phyloP scores from a whole-genome alignment of 306 rosid species.

The Prunus davidiana region DNA sequence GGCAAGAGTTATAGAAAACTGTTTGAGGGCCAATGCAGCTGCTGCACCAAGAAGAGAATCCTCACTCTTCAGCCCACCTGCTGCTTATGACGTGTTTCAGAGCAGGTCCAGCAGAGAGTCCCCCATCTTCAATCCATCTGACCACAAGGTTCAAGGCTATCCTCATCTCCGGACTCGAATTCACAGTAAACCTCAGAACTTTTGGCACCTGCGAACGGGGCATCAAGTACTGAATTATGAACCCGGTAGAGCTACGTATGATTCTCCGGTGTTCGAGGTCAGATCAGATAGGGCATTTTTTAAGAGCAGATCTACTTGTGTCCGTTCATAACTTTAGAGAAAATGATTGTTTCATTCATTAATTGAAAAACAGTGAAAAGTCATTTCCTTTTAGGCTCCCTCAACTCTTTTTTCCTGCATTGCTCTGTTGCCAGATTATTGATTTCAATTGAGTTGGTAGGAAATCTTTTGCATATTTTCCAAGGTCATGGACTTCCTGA shows the following conservation, averaged over 20 bases:
- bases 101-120: constrained; percentile 43
- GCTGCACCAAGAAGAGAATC: constrained; percentile 40
- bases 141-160: constrained; percentile 53
- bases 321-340: constrained; percentile 32
- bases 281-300: constrained; percentile 42
- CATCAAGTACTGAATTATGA: constrained; percentile 29
- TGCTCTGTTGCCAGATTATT: background rate
- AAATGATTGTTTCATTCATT: constrained; percentile 6
- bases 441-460: background rate
- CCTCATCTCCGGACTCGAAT: constrained; percentile 56
- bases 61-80: constrained; percentile 36
- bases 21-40: constrained; percentile 42
- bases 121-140: constrained; percentile 79
- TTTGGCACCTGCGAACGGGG: constrained; percentile 47
- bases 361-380: background rate
- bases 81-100: constrained; percentile 16
- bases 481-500: background rate
- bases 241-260: constrained; percentile 30
- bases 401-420: background rate
- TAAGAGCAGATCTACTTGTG: constrained; percentile 51
- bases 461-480: background rate
- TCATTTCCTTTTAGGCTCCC: background rate
- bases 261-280: constrained; percentile 63
- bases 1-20: constrained; percentile 74
- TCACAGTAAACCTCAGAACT: constrained; percentile 34